These are phyloP conservation scores for Leucosporidium yakuticum DNA, from an alignment of 768 basidiomycete genomes.

Conservation along the genomic window DNA sequence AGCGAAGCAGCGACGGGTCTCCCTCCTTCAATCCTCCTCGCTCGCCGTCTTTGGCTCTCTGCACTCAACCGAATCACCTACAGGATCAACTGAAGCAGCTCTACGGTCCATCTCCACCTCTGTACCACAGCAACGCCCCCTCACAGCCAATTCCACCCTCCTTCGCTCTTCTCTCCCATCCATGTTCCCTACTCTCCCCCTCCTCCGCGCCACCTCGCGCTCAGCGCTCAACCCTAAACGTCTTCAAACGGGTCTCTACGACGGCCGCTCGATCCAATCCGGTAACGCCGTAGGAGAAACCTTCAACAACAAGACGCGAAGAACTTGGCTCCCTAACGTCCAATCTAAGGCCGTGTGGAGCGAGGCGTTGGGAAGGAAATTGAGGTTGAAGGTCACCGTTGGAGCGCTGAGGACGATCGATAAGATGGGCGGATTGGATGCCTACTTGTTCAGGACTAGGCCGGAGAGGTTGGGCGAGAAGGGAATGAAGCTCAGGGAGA, in stretches of 20 bases:
- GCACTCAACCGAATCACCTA: not conserved
- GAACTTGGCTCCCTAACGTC: constrained; percentile 82
- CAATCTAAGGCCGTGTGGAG: constrained; percentile 69
- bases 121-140: too few relatives aligned
- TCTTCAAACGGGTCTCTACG: constrained; percentile 71
- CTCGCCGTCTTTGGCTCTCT: too few relatives aligned
- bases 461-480: constrained; percentile 29
- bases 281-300: constrained; percentile 80
- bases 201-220: constrained; percentile 29
- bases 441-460: constrained; percentile 52
- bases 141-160: not conserved
- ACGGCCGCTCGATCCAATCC: constrained; percentile 58
- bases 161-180: not conserved
- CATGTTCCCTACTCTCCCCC: constrained; percentile 19
- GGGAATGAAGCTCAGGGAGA: constrained; percentile 28
- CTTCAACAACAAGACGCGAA: constrained; percentile 78
- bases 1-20: too few relatives aligned
- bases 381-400: constrained; percentile 67
- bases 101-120: too few relatives aligned
- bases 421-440: constrained; percentile 75
- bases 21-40: too few relatives aligned
- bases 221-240: constrained; percentile 72
- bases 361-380: constrained; percentile 54
- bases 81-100: not conserved
- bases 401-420: constrained; percentile 73